Conservation (phyloP, 805 yeast genomes). For the Cyberlindnera maclurae region DNA sequence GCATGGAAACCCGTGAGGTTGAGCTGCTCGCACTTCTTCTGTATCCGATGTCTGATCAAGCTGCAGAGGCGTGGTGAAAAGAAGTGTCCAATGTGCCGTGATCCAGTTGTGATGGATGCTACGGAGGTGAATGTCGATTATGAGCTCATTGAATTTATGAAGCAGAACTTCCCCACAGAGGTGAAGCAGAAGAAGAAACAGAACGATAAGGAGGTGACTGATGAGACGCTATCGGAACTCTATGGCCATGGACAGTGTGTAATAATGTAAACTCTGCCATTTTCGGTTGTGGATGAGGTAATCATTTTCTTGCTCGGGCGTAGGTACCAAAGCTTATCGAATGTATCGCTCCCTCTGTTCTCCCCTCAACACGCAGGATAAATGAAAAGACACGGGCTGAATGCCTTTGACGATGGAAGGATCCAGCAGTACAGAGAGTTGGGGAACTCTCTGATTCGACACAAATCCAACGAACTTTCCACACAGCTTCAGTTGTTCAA, state of each 20-base stretch:
- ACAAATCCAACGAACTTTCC: slow-evolving; percentile 53
- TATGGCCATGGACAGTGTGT: slow-evolving; percentile 16
- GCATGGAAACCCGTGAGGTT: slow-evolving; percentile 68
- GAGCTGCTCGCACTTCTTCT: slow-evolving; percentile 60
- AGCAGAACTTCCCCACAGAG: slow-evolving; percentile 58
- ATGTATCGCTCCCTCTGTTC: too few relatives aligned
- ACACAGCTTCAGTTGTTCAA: slow-evolving; percentile 76
- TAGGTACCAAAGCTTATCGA: too few relatives aligned
- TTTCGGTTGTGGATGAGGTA: too few relatives aligned
- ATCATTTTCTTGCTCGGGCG: too few relatives aligned
- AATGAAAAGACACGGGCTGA: slow-evolving; percentile 40
- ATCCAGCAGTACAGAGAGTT: slow-evolving; percentile 13
- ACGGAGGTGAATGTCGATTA: slow-evolving; percentile 54
- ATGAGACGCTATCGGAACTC: slow-evolving; percentile 30
- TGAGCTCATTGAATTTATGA: slow-evolving; percentile 44
- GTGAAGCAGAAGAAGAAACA: slow-evolving; percentile 54
- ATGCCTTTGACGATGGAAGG: slow-evolving; percentile 35
- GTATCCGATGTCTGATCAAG: slow-evolving; percentile 66
- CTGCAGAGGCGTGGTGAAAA: slow-evolving; percentile 51
- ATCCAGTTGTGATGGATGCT: slow-evolving; percentile 47
- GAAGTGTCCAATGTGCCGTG: slow-evolving; percentile 62
- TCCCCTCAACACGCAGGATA: not conserved
- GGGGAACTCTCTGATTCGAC: slow-evolving; percentile 27
- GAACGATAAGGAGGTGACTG: slow-evolving; percentile 40
- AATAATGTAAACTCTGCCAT: slow-evolving; percentile 4